A percentile compares a stretch with the other conserved stretches of the same genome.
Conservation (phyloP, 2,329 filamentous ascomycete species). For the Didymella pinodella region DNA sequence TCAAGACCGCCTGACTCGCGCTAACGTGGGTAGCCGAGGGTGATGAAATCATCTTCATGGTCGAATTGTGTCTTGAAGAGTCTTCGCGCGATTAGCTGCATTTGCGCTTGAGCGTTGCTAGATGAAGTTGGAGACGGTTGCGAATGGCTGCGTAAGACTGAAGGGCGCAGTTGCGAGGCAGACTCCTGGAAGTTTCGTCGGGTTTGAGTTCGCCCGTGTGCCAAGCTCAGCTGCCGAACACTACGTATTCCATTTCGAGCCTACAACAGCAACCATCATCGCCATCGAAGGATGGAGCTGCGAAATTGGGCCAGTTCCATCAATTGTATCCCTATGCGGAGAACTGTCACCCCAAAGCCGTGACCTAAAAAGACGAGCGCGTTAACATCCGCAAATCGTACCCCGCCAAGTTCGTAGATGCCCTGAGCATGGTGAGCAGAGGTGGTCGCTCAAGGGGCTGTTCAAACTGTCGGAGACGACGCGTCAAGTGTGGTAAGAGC, state of each 20-base stretch:
- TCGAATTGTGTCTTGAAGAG: no score
- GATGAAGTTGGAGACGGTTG: background rate
- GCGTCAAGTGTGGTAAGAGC: constrained; percentile 41
- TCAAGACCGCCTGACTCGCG: no score
- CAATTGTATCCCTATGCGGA: background rate
- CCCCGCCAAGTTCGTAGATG: constrained; percentile 4
- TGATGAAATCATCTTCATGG: background rate
- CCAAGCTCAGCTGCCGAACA: constrained; percentile 13
- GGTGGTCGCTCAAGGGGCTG: constrained; percentile 43
- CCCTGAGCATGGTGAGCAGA: constrained; percentile 37
- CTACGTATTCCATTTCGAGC: constrained; percentile 8
- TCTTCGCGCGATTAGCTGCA: no score
- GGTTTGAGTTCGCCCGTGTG: constrained; percentile 1
- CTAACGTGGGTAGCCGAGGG: no score
- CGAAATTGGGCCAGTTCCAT: background rate
- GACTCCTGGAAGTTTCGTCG: background rate
- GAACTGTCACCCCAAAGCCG: background rate
- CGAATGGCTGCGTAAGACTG: background rate
- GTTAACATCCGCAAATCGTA: background rate
- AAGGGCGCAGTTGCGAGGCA: background rate
- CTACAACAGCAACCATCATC: background rate
- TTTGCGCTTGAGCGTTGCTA: background rate
- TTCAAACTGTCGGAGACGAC: constrained; percentile 35
- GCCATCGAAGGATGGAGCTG: constrained; percentile 4
- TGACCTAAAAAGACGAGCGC: background rate